Base-by-base conservation (phyloP, 495 filamentous ascomycete genomes). In the Daldinia loculata region DNA sequence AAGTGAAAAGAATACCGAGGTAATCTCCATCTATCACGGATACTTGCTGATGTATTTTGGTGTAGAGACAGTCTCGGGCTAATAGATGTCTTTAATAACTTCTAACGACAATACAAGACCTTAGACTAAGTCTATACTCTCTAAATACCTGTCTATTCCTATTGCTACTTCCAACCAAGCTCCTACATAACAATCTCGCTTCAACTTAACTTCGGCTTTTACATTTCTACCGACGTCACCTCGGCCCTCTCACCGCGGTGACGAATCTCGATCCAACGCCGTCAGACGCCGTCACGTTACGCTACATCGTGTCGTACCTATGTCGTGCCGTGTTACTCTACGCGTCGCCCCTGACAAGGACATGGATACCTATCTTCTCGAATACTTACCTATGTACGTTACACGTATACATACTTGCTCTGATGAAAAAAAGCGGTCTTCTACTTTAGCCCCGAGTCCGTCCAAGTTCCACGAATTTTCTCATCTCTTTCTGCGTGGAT, bases 221-320 rank as follows among this genome's bases (percentile, higher is more conserved):
- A 6, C 0, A n/a, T 12, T 22, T 45, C 61, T 43, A n/a, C 38
- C 51, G 51, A 41, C 7, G 51, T 34, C 17, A 34, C 26, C 26
- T 24, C 43, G 17, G 43, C 43, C 43, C 43, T 12, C 27, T 56
- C 48, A 39, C 61, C 52, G 27, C 19, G 34, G 59, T 43, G 52
- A 58, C 32, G 27, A 60, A 70, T 65, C 60, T 55, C 48, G 53
- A 55, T 55, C 30, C 22, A 22, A 52, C 7, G 15, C n/a, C 14
- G 39, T 63, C 8, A 7, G 26, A 59, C 56, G 45, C 12, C 26
- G 19, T n/a, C 17, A 50, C 48, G 60, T 60, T 64, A 36, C 45
- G 29, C 36, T 8, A 27, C 52, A 34, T 48, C 43, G 19, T 24
- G 17, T 22, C 17, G 19, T 59, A 22, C 30, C 29, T 39, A 19